These are phyloP conservation scores for Pinus albicaulis DNA, from an alignment of 75 land plant species.

Conservation along the genomic window DNA sequence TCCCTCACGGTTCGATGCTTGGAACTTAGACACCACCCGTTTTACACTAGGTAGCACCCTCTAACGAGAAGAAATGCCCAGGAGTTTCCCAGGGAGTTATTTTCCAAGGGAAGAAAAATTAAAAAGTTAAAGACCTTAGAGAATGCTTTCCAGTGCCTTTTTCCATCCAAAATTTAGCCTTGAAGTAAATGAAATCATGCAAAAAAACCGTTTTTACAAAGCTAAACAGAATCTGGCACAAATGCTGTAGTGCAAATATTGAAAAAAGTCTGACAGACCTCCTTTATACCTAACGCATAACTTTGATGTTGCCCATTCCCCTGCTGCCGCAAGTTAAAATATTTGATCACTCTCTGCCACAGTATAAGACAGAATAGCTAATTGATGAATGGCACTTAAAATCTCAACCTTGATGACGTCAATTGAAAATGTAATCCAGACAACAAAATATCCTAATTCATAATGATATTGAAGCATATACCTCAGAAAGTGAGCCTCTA, in stretches of 20 bases:
- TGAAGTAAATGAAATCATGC: no score
- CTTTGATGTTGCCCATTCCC: conserved; percentile 86
- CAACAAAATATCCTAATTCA: background rate
- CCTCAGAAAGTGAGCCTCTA: conserved; percentile 96
- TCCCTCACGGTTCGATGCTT: no score
- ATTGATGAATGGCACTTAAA: background rate
- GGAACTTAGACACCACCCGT: no score
- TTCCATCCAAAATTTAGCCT: no score
- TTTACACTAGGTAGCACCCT: no score
- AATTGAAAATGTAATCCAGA: background rate
- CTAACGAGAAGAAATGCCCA: no score
- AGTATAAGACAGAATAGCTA: conserved; percentile 7
- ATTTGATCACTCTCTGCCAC: conserved; percentile 67
- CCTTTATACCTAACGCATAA: conserved; percentile 96
- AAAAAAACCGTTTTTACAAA: no score
- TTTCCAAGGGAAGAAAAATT: no score
- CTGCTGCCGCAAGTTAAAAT: conserved; percentile 69
- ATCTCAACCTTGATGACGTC: background rate
- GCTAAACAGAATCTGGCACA: no score
- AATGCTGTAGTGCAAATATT: background rate
- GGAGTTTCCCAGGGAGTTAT: no score
- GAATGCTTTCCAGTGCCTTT: no score
- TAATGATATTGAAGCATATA: conserved; percentile 8
- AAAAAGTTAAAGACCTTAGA: no score
- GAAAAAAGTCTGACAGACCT: conserved; percentile 41